Evolutionary conservation across 495 filamentous ascomycete species (phyloP).

Genomic region (Trichocladium uniseriatum): DNA sequence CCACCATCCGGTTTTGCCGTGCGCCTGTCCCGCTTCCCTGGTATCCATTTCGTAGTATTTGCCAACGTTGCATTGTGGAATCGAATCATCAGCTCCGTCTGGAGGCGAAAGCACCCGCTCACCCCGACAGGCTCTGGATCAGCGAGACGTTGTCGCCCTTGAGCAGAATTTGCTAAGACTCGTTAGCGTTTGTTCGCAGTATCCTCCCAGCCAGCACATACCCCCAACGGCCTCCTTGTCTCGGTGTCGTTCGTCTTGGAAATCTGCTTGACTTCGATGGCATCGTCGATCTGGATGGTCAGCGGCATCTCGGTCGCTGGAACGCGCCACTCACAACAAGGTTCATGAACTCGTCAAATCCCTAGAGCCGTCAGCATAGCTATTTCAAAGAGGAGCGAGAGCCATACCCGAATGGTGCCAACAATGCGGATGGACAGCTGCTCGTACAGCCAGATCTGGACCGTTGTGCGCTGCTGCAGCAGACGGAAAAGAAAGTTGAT

Average conservation of each 20-base stretch:
- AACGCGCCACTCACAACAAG: constrained; percentile 66
- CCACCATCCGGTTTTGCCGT: constrained; percentile 6
- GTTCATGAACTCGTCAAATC: constrained; percentile 97
- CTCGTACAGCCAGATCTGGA: constrained; percentile 95
- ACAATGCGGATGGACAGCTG: constrained; percentile 88
- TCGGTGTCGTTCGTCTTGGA: constrained; percentile 70
- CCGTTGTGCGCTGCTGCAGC: constrained; percentile 75
- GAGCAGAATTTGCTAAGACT: constrained; percentile 76
- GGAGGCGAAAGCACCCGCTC: constrained; percentile 1
- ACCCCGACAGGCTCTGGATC: constrained; percentile 67
- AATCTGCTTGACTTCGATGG: constrained; percentile 79
- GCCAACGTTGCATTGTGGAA: not conserved
- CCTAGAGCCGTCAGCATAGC: constrained; percentile 10
- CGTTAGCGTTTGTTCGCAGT: constrained; percentile 18
- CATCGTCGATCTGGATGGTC: constrained; percentile 54
- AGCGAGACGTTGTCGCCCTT: constrained; percentile 97
- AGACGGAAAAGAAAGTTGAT: constrained; percentile 98
- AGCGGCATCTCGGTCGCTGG: not conserved
- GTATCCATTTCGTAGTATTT: constrained; percentile 15
- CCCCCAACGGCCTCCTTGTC: constrained; percentile 67
- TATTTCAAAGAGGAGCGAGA: not conserved
- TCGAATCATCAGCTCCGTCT: not conserved
- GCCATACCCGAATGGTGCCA: constrained; percentile 77
- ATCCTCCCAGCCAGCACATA: not conserved
- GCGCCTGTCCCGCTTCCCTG: constrained; percentile 10